Evolutionary conservation across 164 flowering plant genomes (phyloP), one percentile per base, ranked within the genome.

Genomic region (Tinospora cordifolia): DNA sequence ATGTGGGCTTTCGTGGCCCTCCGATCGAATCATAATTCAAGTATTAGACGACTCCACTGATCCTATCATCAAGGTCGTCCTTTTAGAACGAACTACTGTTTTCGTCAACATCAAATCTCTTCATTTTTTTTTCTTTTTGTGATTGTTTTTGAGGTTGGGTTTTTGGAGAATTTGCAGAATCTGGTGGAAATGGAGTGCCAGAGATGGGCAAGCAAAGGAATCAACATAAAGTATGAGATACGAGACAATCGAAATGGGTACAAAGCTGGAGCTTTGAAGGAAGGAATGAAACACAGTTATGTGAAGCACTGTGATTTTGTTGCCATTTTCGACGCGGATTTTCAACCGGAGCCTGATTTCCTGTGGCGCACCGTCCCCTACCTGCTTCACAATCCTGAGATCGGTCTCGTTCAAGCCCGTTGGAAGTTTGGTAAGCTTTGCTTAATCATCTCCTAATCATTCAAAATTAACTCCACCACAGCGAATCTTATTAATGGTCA

Each of bases 391-490:
- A 91, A 89, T 68, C 80, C 89, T 10, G 81, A 87, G 17, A 81
- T 92, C 41, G 98, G 87, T n/a, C 93, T 94, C 25, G 93, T 94
- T 74, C 98, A 94, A 77, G 96, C 88, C 59, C 97, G 98, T 17
- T 94, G 98, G 98, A 82, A 85, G 62, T 94, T 94, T 49, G 98
- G 98, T 94, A 87, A 80, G 78, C 84, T 54, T 86, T 86, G 12
- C 84, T 88, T 12, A 44, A 44, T 25, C 38, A 51, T 13, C 54
- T 17, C 11, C 9, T 40, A 6, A 2, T 11, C 4, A 30, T 30
- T 30, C 4, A 30, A 1, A 4, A 30, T 30, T 30, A 30, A 30
- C 3, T 1, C 36, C 4, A 30, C 3, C 36, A 30, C 36, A n/a
- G n/a, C n/a, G n/a, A n/a, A n/a, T n/a, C n/a, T n/a, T n/a, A n/a